phyloP scores from a whole-genome alignment of 163 green algal genomes.

The Chlorella variabilis region DNA sequence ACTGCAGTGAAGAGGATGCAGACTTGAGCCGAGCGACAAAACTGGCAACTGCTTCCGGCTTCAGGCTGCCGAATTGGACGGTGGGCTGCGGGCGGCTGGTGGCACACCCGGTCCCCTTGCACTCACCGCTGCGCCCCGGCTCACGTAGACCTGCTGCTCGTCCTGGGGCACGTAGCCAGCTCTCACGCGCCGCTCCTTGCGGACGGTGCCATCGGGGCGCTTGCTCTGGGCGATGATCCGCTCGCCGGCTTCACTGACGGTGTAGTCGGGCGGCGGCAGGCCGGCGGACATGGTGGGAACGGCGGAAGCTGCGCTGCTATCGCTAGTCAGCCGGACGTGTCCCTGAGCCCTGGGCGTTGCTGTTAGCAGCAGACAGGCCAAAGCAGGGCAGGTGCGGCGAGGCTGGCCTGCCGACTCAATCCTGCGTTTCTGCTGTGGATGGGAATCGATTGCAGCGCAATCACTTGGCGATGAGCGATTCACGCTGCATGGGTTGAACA shows the following conservation, averaged over 20 bases:
- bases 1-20: slow-evolving; percentile 54
- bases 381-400: too few relatives aligned
- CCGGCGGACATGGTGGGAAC: slow-evolving; percentile 5
- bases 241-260: slow-evolving; percentile 53
- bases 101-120: too few relatives aligned
- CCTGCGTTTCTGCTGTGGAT: too few relatives aligned
- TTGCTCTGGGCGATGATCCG: slow-evolving; percentile 63
- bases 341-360: too few relatives aligned
- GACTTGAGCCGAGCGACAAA: neutral
- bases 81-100: too few relatives aligned
- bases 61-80: too few relatives aligned
- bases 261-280: slow-evolving; percentile 22
- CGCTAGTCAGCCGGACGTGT: too few relatives aligned
- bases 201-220: slow-evolving; percentile 82
- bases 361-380: neutral
- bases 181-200: slow-evolving; percentile 85
- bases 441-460: too few relatives aligned
- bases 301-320: too few relatives aligned
- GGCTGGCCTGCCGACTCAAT: too few relatives aligned
- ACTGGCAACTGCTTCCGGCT: neutral
- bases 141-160: slow-evolving; percentile 85
- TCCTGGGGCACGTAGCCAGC: slow-evolving; percentile 91
- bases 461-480: too few relatives aligned
- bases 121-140: slow-evolving; percentile 62
- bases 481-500: too few relatives aligned